Evolutionary conservation across 2,329 filamentous ascomycete species (phyloP).

Genomic region (Scytalidium sp.): DNA sequence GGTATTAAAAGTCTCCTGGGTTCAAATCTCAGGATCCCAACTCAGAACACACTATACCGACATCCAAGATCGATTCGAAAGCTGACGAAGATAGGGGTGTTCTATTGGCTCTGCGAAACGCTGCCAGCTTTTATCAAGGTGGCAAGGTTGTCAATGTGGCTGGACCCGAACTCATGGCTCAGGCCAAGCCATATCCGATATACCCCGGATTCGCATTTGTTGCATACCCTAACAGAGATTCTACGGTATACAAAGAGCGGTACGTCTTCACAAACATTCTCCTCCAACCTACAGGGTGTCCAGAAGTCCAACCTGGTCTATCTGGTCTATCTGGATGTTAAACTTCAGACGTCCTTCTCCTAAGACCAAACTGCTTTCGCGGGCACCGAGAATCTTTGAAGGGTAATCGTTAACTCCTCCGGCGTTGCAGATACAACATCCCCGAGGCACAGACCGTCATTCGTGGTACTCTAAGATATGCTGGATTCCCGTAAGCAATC

Average conservation of each 20-base stretch:
- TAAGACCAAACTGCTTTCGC: too few relatives aligned
- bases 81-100: too few relatives aligned
- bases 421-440: slow-evolving; percentile 48
- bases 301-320: too few relatives aligned
- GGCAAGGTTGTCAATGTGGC: slow-evolving; percentile 69
- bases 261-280: slow-evolving; percentile 49
- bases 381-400: too few relatives aligned
- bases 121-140: slow-evolving; percentile 78
- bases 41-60: too few relatives aligned
- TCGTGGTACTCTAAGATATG: slow-evolving; percentile 80
- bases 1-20: too few relatives aligned
- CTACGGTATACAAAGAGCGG: slow-evolving; percentile 79
- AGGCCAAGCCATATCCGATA: slow-evolving; percentile 86
- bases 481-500: slow-evolving; percentile 87
- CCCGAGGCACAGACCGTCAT: slow-evolving; percentile 88
- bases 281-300: too few relatives aligned
- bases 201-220: slow-evolving; percentile 88
- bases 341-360: too few relatives aligned
- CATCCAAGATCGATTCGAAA: slow-evolving; percentile 61
- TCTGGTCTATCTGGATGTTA: too few relatives aligned
- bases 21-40: too few relatives aligned
- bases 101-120: slow-evolving; percentile 80
- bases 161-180: slow-evolving; percentile 74
- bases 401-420: background rate
- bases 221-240: slow-evolving; percentile 91